A percentile compares a stretch with the other conserved stretches of the same genome.
phyloP scores from a whole-genome alignment of 2,329 filamentous ascomycete genomes.

The Madurella fahalii region DNA sequence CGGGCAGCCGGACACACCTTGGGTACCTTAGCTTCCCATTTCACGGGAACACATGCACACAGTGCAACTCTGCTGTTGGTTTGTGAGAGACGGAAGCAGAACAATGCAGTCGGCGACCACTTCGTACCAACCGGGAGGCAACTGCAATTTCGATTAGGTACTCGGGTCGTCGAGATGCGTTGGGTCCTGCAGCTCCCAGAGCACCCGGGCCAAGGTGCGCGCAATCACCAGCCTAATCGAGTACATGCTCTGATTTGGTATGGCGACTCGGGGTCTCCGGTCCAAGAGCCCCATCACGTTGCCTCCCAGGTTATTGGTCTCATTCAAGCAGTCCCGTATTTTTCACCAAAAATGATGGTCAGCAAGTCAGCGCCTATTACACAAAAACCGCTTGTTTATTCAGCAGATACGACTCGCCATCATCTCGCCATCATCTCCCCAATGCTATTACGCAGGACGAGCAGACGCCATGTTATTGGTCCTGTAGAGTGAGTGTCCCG shows the following conservation, averaged over 20 bases:
- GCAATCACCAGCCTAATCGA: slow-evolving; percentile 18
- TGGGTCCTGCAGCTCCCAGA: slow-evolving; percentile 14
- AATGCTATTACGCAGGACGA: background rate
- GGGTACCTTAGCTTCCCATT: no score
- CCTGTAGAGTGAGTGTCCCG: slow-evolving; percentile 8
- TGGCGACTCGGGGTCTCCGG: slow-evolving; percentile 2
- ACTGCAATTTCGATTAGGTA: background rate
- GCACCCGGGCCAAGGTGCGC: slow-evolving; percentile 9
- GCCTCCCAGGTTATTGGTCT: no score
- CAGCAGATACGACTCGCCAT: background rate
- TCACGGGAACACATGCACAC: no score
- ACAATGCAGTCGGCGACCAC: no score
- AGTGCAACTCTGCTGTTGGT: no score
- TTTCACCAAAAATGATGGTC: background rate
- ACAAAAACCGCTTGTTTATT: no score
- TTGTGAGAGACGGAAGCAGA: no score
- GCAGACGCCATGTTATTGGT: slow-evolving; percentile 15
- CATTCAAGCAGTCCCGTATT: background rate
- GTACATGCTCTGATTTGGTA: no score
- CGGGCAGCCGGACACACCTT: no score
- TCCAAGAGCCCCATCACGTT: background rate
- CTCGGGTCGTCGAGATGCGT: slow-evolving; percentile 5
- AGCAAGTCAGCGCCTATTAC: background rate
- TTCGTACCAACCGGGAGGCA: background rate
- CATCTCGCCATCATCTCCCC: background rate